Evolutionary conservation across 768 basidiomycete species (phyloP), one percentile per base, ranked within the genome.

Genomic region (Podaxis sp.): DNA sequence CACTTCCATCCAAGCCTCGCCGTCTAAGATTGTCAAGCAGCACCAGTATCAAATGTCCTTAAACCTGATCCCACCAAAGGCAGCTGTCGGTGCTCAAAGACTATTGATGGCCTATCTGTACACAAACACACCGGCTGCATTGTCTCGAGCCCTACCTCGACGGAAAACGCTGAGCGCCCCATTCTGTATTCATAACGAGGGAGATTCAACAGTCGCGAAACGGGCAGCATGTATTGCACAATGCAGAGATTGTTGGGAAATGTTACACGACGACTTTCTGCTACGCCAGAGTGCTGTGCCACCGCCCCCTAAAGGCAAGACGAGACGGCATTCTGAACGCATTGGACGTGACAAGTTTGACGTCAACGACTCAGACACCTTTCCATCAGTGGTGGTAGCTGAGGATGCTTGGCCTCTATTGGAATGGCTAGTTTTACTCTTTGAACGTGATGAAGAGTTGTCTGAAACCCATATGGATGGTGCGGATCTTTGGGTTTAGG

Each of bases 371-470:
- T 56, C 64, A 59, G 69, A 59, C 68, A 69, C 57, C 72, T 68
- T 36, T 66, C 65, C 60, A 57, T 60, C 71, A 40, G 64, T 68
- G n/a, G 69, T 80, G 11, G 81, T 92, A 24, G 84, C 83, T 24
- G 80, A 83, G 52, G 76, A 87, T 64, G 85, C 89, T 4, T 93
- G 92, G 91, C 80, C 83, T 33, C 70, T 87, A 46, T 78, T 93
- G n/a, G 83, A 85, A 22, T 92, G 88, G 87, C 66, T 92, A 0
- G 59, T 93, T 11, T 70, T 74, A 22, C 66, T 92, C 19, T 90
- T 91, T 66, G 89, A 93, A 69, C 82, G 81, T 65, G 90, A 92
- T 64, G 86, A 91, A 67, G 64, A 67, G 9, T 63, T 73, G 54
- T 68, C 69, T 22, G 73, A 75, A 61, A 65, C 66, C 15, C 71